phyloP scores from a whole-genome alignment of 768 basidiomycete genomes.

The Suillus subluteus region DNA sequence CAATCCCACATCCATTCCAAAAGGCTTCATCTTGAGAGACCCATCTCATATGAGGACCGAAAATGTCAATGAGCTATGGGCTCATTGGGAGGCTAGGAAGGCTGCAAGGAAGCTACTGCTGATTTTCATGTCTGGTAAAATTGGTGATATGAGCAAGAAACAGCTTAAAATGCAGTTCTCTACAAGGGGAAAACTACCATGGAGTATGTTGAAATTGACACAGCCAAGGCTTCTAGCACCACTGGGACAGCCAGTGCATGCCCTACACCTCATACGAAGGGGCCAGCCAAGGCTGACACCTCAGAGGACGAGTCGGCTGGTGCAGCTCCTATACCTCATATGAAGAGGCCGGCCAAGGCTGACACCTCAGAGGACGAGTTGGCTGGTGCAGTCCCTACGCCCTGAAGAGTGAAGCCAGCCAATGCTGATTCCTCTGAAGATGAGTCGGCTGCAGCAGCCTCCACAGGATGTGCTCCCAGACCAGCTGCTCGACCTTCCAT shows the following conservation, averaged over 20 bases:
- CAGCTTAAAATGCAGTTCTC: neutral
- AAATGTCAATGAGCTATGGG: neutral
- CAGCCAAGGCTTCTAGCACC: neutral
- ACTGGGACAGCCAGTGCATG: neutral
- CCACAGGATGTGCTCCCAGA: neutral
- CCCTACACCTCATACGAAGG: too few species aligned
- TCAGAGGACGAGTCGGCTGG: too few species aligned
- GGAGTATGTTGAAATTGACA: neutral
- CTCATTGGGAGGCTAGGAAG: neutral
- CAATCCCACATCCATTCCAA: neutral
- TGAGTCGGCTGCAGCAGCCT: neutral
- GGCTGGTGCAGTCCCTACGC: neutral
- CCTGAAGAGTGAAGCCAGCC: accelerated
- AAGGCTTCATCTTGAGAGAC: conserved; percentile 3
- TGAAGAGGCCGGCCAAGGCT: neutral
- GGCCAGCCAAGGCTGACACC: too few species aligned
- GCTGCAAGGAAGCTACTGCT: neutral
- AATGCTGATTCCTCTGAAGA: neutral
- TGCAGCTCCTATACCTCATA: too few species aligned
- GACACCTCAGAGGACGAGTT: neutral
- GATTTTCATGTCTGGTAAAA: neutral
- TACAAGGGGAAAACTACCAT: neutral
- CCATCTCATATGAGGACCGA: neutral
- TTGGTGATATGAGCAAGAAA: neutral
- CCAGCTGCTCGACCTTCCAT: neutral